These are phyloP conservation scores for Selenicereus undatus DNA, from an alignment of 148 eudicot genomes.

Conservation along the genomic window DNA sequence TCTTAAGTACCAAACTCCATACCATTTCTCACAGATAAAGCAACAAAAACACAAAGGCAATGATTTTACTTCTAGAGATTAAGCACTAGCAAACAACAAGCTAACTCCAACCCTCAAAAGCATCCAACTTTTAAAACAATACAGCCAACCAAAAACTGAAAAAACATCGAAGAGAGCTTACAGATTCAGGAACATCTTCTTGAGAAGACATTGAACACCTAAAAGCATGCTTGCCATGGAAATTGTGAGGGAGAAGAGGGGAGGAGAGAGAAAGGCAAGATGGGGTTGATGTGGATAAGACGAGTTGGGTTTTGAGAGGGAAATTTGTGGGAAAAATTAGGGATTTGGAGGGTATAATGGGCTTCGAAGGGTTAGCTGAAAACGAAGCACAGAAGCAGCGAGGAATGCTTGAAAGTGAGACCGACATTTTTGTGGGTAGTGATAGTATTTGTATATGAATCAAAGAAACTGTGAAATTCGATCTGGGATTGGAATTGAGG, in stretches of 20 bases:
- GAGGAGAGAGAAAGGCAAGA: constrained; percentile 2
- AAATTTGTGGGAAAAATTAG: constrained; percentile 8
- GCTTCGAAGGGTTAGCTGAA: constrained; percentile 14
- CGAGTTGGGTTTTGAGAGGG: constrained; percentile 5
- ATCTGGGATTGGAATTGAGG: constrained; percentile 4
- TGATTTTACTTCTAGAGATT: background rate
- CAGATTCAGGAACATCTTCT: constrained; percentile 13
- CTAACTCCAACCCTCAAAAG: background rate
- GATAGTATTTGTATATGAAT: background rate
- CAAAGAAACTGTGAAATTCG: background rate
- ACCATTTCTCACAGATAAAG: background rate
- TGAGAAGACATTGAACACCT: constrained; percentile 17
- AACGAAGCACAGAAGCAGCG: constrained; percentile 17
- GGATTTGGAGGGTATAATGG: constrained; percentile 11
- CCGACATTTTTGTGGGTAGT: constrained; percentile 18
- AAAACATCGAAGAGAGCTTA: constrained; percentile 2
- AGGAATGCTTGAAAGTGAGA: constrained; percentile 25
- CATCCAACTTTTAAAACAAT: constrained; percentile 2
- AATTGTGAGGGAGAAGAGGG: constrained; percentile 1
- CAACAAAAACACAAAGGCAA: background rate
- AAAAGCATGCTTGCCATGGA: background rate
- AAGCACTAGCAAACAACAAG: background rate
- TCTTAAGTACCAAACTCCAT: background rate
- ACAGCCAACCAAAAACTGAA: background rate
- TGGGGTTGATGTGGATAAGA: constrained; percentile 1